These are phyloP conservation scores for Hyparrhenia diplandra DNA, from an alignment of 176 grass and related monocot species.

Conservation along the genomic window DNA sequence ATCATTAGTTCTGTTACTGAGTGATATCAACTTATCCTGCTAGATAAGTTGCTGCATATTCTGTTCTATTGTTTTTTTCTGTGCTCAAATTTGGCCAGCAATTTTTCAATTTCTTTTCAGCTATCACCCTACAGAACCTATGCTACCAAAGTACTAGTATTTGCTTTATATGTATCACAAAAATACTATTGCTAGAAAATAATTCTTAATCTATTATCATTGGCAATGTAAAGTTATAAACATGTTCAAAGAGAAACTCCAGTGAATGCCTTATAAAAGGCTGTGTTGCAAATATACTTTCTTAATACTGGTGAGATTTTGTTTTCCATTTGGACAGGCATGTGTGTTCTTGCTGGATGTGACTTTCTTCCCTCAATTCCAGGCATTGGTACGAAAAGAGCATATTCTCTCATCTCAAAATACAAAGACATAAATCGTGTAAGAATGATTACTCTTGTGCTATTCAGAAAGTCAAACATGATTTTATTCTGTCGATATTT, in stretches of 20 bases:
- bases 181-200: not conserved
- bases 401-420: slow-evolving; percentile 75
- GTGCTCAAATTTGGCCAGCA: not conserved
- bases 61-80: not conserved
- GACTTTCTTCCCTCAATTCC: slow-evolving; percentile 81
- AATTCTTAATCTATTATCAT: not conserved
- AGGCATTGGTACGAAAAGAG: slow-evolving; percentile 83
- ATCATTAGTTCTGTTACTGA: not conserved
- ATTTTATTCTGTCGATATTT: slow-evolving; percentile 12
- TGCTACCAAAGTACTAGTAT: not conserved
- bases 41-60: not conserved
- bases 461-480: not conserved
- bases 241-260: not conserved
- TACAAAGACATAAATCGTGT: slow-evolving; percentile 74
- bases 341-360: slow-evolving; percentile 86
- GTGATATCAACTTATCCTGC: not conserved
- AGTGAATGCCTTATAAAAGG: not conserved
- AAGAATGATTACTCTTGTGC: slow-evolving; percentile 35
- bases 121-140: not conserved
- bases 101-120: not conserved
- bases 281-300: too few relatives aligned
- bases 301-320: not conserved
- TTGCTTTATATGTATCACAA: not conserved
- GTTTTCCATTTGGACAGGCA: slow-evolving; percentile 51
- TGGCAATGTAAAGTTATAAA: not conserved